These are phyloP conservation scores for Paecilomyces sp. DNA, from an alignment of 2,329 filamentous ascomycete species.

Conservation along the genomic window DNA sequence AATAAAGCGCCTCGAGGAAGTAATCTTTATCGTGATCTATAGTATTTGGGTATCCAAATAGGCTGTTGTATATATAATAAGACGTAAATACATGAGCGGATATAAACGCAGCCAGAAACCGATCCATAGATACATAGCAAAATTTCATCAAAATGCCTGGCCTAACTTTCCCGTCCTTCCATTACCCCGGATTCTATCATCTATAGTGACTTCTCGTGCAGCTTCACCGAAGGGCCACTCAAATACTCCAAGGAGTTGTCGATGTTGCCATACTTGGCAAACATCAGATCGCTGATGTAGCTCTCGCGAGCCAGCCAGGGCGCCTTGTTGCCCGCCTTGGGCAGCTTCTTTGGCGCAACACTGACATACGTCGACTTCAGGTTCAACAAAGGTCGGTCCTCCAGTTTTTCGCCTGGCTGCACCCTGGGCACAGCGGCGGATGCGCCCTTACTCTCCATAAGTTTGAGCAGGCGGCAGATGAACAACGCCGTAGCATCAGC, in stretches of 20 bases:
- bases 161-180: not conserved
- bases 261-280: conserved; percentile 29
- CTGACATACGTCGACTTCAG: conserved; percentile 36
- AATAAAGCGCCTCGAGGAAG: not conserved
- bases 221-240: not conserved
- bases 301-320: conserved; percentile 34
- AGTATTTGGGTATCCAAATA: not conserved
- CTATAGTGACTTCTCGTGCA: not conserved
- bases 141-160: not conserved
- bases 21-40: not conserved
- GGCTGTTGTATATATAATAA: not conserved
- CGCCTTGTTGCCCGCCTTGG: conserved; percentile 30
- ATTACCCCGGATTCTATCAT: not conserved
- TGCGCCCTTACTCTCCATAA: conserved; percentile 19
- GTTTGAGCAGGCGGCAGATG: conserved; percentile 28
- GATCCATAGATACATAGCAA: not conserved
- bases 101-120: not conserved
- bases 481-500: conserved; percentile 37
- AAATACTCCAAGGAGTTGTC: conserved; percentile 24
- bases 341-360: conserved; percentile 24
- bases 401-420: conserved; percentile 7
- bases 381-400: conserved; percentile 25
- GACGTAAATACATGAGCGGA: not conserved
- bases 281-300: conserved; percentile 33
- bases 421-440: conserved; percentile 18